These are phyloP conservation scores for Colletotrichum higginsianum DNA, from an alignment of 2,329 filamentous ascomycete genomes.

Conservation along the genomic window DNA sequence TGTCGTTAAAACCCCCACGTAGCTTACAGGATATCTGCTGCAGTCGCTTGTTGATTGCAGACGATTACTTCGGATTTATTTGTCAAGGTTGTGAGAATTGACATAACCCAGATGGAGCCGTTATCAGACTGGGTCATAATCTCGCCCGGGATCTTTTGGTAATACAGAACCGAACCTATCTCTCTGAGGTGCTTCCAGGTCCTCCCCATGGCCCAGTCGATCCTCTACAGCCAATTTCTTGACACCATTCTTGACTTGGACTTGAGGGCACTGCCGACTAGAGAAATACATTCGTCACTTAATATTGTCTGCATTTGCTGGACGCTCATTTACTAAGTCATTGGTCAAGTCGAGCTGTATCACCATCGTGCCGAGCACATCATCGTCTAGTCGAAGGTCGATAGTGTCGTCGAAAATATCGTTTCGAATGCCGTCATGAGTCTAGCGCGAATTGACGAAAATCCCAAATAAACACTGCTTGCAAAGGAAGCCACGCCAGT, in stretches of 20 bases:
- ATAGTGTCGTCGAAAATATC: not conserved
- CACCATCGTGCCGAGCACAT: not conserved
- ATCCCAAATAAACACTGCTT: not conserved
- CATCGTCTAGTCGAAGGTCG: not conserved
- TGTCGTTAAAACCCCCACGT: not conserved
- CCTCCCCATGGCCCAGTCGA: not conserved
- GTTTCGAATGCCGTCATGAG: not conserved
- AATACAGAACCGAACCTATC: not conserved
- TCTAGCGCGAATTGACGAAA: not conserved
- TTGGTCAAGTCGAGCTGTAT: not conserved
- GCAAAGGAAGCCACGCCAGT: not conserved
- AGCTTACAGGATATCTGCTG: not conserved
- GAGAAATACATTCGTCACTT: not conserved
- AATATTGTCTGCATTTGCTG: not conserved
- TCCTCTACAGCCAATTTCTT: not conserved
- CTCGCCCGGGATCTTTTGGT: not conserved
- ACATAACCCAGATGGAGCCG: not conserved
- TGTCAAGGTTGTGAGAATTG: not conserved
- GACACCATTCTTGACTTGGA: not conserved
- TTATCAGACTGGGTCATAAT: not conserved
- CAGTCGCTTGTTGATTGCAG: not conserved
- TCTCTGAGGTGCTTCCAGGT: not conserved
- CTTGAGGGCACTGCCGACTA: not conserved
- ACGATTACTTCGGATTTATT: not conserved
- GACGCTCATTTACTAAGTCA: not conserved